These are phyloP conservation scores for Fusarium sororula DNA, from an alignment of 2,329 filamentous ascomycete genomes.

Conservation along the genomic window DNA sequence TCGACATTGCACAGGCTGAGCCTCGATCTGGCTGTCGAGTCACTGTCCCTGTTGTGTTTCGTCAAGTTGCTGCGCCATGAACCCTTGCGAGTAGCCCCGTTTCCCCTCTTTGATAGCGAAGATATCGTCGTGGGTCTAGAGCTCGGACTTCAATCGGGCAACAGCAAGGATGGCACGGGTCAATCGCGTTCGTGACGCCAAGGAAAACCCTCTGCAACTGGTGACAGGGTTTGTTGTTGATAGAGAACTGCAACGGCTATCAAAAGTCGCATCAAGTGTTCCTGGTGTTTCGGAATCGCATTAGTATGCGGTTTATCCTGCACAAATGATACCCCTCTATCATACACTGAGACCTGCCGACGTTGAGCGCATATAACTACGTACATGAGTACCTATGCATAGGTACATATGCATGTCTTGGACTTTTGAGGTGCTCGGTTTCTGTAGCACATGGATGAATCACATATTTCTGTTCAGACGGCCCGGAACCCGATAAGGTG, in stretches of 20 bases:
- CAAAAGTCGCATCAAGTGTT: constrained; percentile 8
- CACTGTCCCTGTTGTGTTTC: background rate
- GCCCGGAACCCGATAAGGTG: background rate
- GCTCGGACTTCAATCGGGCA: constrained; percentile 33
- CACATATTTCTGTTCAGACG: background rate
- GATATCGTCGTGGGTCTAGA: constrained; percentile 31
- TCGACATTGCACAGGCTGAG: constrained; percentile 5
- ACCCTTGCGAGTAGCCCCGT: constrained; percentile 22
- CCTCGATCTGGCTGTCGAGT: constrained; percentile 9
- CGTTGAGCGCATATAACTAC: background rate
- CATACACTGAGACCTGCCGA: background rate
- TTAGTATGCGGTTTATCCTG: background rate
- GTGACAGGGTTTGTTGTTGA: constrained; percentile 6
- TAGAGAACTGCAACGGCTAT: constrained; percentile 10
- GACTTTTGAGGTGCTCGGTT: background rate
- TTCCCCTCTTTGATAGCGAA: constrained; percentile 15
- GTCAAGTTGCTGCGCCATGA: constrained; percentile 8
- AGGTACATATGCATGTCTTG: background rate
- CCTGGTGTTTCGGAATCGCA: constrained; percentile 9
- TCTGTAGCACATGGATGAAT: background rate
- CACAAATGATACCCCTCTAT: background rate
- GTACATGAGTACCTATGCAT: background rate
- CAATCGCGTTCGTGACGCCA: constrained; percentile 8
- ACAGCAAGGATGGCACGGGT: constrained; percentile 28
- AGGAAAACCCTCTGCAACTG: constrained; percentile 3